Conservation (phyloP, 176 grass and related monocot genomes). For the Zea mays region Zm-B73-REFERENCE-NAM-5.0 NC_050096.1:43063501-43064000, state of each 20-base stretch:
- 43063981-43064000: slow-evolving; percentile 46
- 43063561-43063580: slow-evolving; percentile 95
- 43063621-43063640: slow-evolving; percentile 62
- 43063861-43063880: slow-evolving; percentile 16
- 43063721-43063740: not conserved
- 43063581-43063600: slow-evolving; percentile 91
- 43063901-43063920: slow-evolving; percentile 17
- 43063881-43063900: slow-evolving; percentile 21
- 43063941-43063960: slow-evolving; percentile 97
- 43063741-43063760: slow-evolving; percentile 54
- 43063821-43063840: slow-evolving; percentile 94
- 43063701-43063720: not conserved
- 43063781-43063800: slow-evolving; percentile 87
- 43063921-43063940: slow-evolving; percentile 92
- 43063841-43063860: slow-evolving; percentile 42
- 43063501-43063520: slow-evolving; percentile 53
- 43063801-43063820: slow-evolving; percentile 96
- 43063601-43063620: slow-evolving; percentile 86
- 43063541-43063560: slow-evolving; percentile 77
- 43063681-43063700: not conserved
- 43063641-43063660: slow-evolving; percentile 47
- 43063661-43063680: slow-evolving; percentile 48
- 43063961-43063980: slow-evolving; percentile 99
- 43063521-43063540: slow-evolving; percentile 41
- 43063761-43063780: slow-evolving; percentile 84